Evolutionary conservation across 192 early-diverging fungal species (phyloP).

Genomic region (Umbelopsis vinacea): DNA sequence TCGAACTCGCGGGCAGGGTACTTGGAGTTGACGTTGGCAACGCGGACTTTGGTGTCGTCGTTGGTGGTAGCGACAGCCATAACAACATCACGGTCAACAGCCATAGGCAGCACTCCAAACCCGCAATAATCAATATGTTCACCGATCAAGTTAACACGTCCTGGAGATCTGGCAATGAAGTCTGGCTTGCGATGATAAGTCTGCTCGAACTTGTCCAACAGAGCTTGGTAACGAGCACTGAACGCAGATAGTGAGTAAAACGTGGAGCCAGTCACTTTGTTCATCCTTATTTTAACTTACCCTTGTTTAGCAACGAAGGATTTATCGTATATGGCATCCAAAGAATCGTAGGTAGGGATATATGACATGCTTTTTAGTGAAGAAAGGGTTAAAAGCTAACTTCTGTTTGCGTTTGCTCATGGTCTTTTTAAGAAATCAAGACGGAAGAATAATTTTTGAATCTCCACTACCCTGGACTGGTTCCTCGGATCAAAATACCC

Average conservation of each 20-base stretch:
- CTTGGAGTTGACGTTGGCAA: slow-evolving; percentile 60
- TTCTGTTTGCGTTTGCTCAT: not conserved
- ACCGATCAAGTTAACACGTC: slow-evolving; percentile 96
- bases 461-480: not conserved
- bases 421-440: slow-evolving; percentile 3
- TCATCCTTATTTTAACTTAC: slow-evolving; percentile 13
- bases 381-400: not conserved
- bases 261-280: not conserved
- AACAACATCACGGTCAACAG: slow-evolving; percentile 81
- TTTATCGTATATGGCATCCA: slow-evolving; percentile 36
- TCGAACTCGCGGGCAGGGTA: slow-evolving; percentile 56
- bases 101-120: slow-evolving; percentile 95
- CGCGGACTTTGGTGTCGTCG: slow-evolving; percentile 45
- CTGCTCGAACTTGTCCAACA: slow-evolving; percentile 54
- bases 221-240: slow-evolving; percentile 56
- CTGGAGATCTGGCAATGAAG: slow-evolving; percentile 88
- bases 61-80: slow-evolving; percentile 54
- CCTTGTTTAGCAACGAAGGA: slow-evolving; percentile 33
- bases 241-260: not conserved
- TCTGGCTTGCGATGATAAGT: slow-evolving; percentile 65
- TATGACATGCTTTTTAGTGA: slow-evolving; percentile 23
- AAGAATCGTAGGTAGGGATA: slow-evolving; percentile 33
- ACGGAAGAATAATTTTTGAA: not conserved
- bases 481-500: slow-evolving; percentile 10
- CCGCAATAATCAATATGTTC: slow-evolving; percentile 98